Evolutionary conservation across 345 rosid species (phyloP).

Genomic region (Hibiscus mutabilis): DNA sequence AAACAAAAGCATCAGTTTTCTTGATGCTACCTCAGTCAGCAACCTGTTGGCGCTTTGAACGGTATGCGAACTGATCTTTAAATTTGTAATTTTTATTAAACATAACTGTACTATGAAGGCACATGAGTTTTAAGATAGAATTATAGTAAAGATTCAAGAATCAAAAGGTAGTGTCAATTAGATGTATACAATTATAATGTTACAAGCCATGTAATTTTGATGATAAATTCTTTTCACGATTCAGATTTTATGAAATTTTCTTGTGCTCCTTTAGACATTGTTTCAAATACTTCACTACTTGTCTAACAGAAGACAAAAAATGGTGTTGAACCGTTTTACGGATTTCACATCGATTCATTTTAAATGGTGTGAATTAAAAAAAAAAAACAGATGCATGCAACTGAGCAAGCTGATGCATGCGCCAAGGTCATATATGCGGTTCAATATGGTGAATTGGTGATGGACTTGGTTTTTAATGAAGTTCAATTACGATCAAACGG

Average conservation of each 20-base stretch:
- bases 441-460: too few relatives aligned
- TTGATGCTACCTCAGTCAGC: neutral
- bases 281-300: neutral
- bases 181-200: neutral
- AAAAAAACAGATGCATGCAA: too few relatives aligned
- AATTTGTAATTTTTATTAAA: neutral
- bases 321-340: too few relatives aligned
- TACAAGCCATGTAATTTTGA: neutral
- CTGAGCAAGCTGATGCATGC: too few relatives aligned
- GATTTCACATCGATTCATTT: too few relatives aligned
- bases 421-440: too few relatives aligned
- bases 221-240: neutral
- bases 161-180: neutral
- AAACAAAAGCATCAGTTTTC: neutral
- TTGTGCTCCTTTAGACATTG: neutral
- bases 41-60: neutral
- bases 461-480: too few relatives aligned
- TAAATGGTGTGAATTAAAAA: too few relatives aligned
- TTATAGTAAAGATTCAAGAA: neutral
- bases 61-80: neutral
- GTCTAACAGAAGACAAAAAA: too few relatives aligned
- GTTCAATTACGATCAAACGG: too few relatives aligned
- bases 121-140: neutral
- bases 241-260: neutral
- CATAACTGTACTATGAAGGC: slow-evolving; percentile 2